A percentile compares a stretch with the other conserved stretches of the same genome.
These are phyloP conservation scores for Triangularia setosa DNA, from an alignment of 2,329 filamentous ascomycete species.

Conservation along the genomic window DNA sequence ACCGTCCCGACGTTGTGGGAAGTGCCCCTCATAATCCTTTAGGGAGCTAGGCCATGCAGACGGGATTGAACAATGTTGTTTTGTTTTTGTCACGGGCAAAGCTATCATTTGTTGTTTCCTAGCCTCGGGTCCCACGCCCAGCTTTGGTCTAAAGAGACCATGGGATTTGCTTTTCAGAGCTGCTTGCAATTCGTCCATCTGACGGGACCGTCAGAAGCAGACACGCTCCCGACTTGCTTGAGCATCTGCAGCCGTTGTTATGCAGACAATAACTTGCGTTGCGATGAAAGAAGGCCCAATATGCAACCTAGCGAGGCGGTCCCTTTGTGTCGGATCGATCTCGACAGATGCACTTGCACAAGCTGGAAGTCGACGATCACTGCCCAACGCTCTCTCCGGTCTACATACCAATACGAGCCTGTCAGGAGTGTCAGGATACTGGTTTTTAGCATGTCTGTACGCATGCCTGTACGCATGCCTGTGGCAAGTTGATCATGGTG, in stretches of 20 bases:
- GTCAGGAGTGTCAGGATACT: neutral
- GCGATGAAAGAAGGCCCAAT: slow-evolving; percentile 22
- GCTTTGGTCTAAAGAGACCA: neutral
- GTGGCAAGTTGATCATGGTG: neutral
- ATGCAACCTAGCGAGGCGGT: slow-evolving; percentile 13
- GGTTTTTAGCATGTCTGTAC: slow-evolving; percentile 9
- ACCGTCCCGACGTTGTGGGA: slow-evolving; percentile 18
- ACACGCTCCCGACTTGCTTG: slow-evolving; percentile 8
- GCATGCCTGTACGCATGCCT: neutral
- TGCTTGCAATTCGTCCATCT: slow-evolving; percentile 5
- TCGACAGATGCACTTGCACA: slow-evolving; percentile 11
- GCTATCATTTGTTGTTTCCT: neutral
- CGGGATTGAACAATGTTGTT: slow-evolving; percentile 10
- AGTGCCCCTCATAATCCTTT: slow-evolving; percentile 4
- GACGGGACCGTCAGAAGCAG: neutral
- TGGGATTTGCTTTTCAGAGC: slow-evolving; percentile 8
- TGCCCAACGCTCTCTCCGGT: slow-evolving; percentile 25
- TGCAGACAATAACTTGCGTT: slow-evolving; percentile 16
- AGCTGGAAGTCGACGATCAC: slow-evolving; percentile 6
- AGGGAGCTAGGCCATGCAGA: neutral
- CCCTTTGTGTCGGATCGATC: slow-evolving; percentile 20
- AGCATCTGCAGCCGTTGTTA: slow-evolving; percentile 12
- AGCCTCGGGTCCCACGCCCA: neutral
- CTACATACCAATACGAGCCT: slow-evolving; percentile 13
- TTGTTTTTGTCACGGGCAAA: slow-evolving; percentile 1